Conservation (phyloP, 345 rosid genomes). For the Eucalyptus marginata region DNA sequence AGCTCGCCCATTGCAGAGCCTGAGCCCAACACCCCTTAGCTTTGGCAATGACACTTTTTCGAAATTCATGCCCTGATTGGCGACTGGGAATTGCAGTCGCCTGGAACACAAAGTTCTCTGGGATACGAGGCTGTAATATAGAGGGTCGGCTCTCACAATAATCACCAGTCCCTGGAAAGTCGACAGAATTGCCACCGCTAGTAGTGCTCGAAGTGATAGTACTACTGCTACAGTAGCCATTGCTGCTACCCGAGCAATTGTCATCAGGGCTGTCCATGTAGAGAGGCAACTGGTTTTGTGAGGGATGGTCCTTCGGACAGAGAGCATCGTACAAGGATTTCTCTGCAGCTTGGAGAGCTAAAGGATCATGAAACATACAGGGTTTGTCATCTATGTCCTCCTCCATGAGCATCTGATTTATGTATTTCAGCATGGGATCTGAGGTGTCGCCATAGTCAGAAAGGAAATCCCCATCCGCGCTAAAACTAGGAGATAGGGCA, state of each 20-base stretch:
- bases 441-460: conserved; percentile 32
- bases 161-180: background rate
- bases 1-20: background rate
- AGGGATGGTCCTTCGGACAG: conserved; percentile 8
- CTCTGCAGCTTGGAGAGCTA: conserved; percentile 52
- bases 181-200: conserved; percentile 2
- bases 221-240: conserved; percentile 7
- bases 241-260: conserved; percentile 2
- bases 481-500: background rate
- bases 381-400: conserved; percentile 49
- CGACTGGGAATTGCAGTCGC: background rate
- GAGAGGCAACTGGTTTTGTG: conserved; percentile 1
- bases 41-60: background rate
- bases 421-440: conserved; percentile 35
- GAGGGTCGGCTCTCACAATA: background rate
- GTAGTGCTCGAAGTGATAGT: conserved; percentile 2
- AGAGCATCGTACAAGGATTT: conserved; percentile 38
- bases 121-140: background rate
- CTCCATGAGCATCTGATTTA: conserved; percentile 54
- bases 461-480: conserved; percentile 20
- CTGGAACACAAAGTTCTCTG: conserved; percentile 1
- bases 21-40: background rate
- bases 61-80: background rate
- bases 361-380: conserved; percentile 32
- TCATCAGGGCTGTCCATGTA: conserved; percentile 12